These are phyloP conservation scores for Xerocomus minutiporus DNA, from an alignment of 1,284 basidiomycete species.

Conservation along the genomic window DNA sequence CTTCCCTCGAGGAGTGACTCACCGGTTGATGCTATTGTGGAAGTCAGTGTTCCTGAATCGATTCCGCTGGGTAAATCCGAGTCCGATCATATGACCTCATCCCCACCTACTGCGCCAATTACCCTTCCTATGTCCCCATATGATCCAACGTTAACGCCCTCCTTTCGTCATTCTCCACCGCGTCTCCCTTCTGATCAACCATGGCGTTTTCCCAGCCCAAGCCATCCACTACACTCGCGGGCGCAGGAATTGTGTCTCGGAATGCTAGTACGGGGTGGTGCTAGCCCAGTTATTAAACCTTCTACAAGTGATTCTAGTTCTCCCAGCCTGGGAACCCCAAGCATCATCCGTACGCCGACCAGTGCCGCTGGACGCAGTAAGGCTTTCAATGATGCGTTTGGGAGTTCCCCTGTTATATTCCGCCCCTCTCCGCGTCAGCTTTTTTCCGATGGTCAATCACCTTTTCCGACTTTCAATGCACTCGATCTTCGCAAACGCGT, in stretches of 20 bases:
- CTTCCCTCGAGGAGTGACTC: constrained; percentile 8
- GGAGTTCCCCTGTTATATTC: constrained; percentile 34
- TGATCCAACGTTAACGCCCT: constrained; percentile 63
- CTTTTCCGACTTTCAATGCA: constrained; percentile 26
- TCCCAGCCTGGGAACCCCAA: constrained; percentile 29
- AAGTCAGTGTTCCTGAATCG: constrained; percentile 2
- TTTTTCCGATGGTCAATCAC: constrained; percentile 34
- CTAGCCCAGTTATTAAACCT: constrained; percentile 38
- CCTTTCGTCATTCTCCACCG: constrained; percentile 69
- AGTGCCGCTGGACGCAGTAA: constrained; percentile 27
- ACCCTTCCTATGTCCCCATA: constrained; percentile 63
- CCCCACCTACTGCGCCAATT: constrained; percentile 16
- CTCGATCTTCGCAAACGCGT: constrained; percentile 32
- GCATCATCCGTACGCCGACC: constrained; percentile 28
- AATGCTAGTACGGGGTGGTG: constrained; percentile 46
- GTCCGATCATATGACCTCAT: constrained; percentile 13
- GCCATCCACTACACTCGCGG: constrained; percentile 60
- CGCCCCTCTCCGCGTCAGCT: constrained; percentile 38
- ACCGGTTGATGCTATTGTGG: constrained; percentile 1
- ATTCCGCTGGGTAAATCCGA: neutral
- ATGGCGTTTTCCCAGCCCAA: constrained; percentile 70
- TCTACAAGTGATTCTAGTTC: constrained; percentile 28
- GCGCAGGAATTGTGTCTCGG: constrained; percentile 60
- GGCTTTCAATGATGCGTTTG: constrained; percentile 29
- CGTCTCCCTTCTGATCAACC: constrained; percentile 68